Evolutionary conservation across 495 filamentous ascomycete genomes (phyloP), one percentile per base, ranked within the genome.

Genomic region (Penicillium paradoxum): DNA sequence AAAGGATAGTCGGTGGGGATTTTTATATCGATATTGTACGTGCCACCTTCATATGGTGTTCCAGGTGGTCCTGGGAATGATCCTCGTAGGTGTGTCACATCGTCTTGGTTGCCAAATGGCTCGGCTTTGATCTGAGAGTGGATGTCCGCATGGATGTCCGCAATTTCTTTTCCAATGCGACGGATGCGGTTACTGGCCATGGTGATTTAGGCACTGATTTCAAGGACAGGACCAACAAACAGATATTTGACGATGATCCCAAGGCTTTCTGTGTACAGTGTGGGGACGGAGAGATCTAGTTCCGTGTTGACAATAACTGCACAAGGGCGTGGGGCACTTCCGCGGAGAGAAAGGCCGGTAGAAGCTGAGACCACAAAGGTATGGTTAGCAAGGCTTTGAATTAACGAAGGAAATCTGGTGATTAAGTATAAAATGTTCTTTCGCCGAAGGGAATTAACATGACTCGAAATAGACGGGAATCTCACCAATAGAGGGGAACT

Each of bases 1-100:
- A 98, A 98, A 1, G 93, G 93, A 64, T 98, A 98, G 50, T 92
- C 90, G 39, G 76, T 79, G 1, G 91, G 91, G 40, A 98, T 91
- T 58, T 77, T 78, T 63, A 98, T 90, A 64, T 96, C 90, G 53
- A 98, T 83, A 21, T 77, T 69, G 66, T 83, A 98, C 24, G 76
- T 85, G 22, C 91, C 93, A 27, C 90, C 91, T 64, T 93, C 91
- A 65, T 98, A 98, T 1, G 93, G 91, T 7, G 92, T 96, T 51
- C 90, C 90, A 17, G 91, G 91, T 1, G 95, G 93, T 0, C 93
- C 93, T 37, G 78, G 79, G 60, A 98, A 95, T 30, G 83, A 81
- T 15, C 91, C 95, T 52, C 82, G 83, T 15, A 98, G 79, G 62
- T 95, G 89, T 34, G 86, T 90, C 39, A 97, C 75, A 74, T 96